Evolutionary conservation across 768 basidiomycete species (phyloP).

Genomic region (Termitomyces sp.): DNA sequence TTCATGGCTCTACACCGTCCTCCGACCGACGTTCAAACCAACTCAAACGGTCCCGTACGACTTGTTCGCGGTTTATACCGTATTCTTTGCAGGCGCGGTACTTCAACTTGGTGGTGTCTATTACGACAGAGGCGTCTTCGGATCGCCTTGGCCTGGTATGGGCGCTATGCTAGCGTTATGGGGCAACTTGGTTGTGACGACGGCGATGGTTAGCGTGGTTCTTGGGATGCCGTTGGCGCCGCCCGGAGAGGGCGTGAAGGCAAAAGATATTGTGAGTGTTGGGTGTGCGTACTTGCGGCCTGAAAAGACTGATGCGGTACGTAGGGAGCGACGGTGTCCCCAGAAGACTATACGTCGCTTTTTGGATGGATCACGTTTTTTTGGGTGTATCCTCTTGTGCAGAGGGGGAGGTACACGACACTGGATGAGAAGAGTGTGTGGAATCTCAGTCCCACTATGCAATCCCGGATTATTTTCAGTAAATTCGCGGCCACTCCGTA

Average conservation of each 20-base stretch:
- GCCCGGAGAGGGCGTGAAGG: constrained; percentile 48
- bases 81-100: constrained; percentile 38
- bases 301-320: not conserved
- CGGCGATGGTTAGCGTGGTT: constrained; percentile 39
- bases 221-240: constrained; percentile 60
- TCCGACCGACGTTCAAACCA: constrained; percentile 44
- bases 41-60: constrained; percentile 61
- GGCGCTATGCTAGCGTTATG: constrained; percentile 21
- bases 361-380: constrained; percentile 67
- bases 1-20: constrained; percentile 63
- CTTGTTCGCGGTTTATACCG: constrained; percentile 51
- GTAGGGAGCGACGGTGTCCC: constrained; percentile 51
- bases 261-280: constrained; percentile 54
- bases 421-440: constrained; percentile 71
- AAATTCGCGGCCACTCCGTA: constrained; percentile 36
- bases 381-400: constrained; percentile 67
- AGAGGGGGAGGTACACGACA: constrained; percentile 43
- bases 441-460: constrained; percentile 61
- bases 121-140: constrained; percentile 44
- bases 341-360: constrained; percentile 73
- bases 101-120: constrained; percentile 48
- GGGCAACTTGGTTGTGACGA: constrained; percentile 39
- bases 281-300: not conserved
- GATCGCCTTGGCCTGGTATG: constrained; percentile 33
- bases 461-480: constrained; percentile 58